Percentiles rank a stretch among this genome's conserved stretches.
Conservation (phyloP, 805 yeast genomes). For the Saccharomycopsis olivae region DNA sequence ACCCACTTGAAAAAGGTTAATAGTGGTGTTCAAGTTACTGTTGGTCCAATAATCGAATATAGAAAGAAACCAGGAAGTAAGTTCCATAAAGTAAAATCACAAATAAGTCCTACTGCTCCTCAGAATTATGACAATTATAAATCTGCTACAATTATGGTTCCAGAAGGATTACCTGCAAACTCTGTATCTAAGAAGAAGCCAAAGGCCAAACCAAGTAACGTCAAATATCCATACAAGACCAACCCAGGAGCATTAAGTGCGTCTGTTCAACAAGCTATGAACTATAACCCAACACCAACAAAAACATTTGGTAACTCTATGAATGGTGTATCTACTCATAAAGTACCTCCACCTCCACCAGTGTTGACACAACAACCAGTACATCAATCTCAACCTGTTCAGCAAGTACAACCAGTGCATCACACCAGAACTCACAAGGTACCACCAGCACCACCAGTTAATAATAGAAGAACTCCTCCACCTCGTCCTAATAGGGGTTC, state of each 20-base stretch:
- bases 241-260: constrained; percentile 13
- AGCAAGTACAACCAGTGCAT: constrained; percentile 5
- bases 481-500: constrained; percentile 14
- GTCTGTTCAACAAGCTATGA: constrained; percentile 11
- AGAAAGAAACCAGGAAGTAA: constrained; percentile 85
- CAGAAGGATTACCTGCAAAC: constrained; percentile 66
- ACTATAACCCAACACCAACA: constrained; percentile 17
- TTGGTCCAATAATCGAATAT: constrained; percentile 68
- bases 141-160: constrained; percentile 76
- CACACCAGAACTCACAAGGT: constrained; percentile 20
- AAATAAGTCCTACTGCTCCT: constrained; percentile 54
- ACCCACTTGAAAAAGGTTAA: constrained; percentile 60
- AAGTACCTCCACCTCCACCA: constrained; percentile 20
- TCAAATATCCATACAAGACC: constrained; percentile 20
- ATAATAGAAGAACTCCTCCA: constrained; percentile 8
- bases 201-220: constrained; percentile 31
- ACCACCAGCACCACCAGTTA: constrained; percentile 22
- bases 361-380: constrained; percentile 17
- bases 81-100: constrained; percentile 61
- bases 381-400: constrained; percentile 4
- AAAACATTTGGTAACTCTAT: constrained; percentile 20
- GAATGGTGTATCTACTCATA: constrained; percentile 21
- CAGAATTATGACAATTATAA: constrained; percentile 64
- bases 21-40: constrained; percentile 45
- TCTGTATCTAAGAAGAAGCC: constrained; percentile 71